Base-by-base conservation (phyloP, 1,139 yeast genomes). In the Geotrichum aggregatum region DNA sequence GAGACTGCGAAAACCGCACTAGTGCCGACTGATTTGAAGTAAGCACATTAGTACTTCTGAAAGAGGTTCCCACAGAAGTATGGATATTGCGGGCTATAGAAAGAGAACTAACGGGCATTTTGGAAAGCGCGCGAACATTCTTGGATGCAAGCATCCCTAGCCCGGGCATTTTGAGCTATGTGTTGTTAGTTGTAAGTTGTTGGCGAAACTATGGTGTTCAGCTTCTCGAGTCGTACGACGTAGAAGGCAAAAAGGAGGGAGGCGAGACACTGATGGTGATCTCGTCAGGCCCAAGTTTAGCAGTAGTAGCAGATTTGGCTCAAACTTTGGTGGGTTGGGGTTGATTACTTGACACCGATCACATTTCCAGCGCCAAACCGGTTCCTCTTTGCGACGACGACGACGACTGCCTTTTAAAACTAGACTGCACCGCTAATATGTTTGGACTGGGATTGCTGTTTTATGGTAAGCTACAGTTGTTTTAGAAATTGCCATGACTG, bases 381-480 rank as follows among this genome's bases (percentile, higher is more conserved):
- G n/a, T n/a, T n/a, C n/a, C n/a, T n/a, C n/a, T n/a, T n/a, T n/a
- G n/a, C 28, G 28, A 24, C 28, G 28, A 24, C 28, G 28, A 24
- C 28, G 28, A 24, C 28, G 28, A 24, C 28, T 5, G 8, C 28
- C n/a, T n/a, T n/a, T n/a, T n/a, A 35, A 35, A 38, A 19, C 41
- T 7, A 13, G 41, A 38, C 41, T 7, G 28, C 24, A 26, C 2
- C 26, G 21, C 21, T 39, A 31, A 14, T n/a, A 38, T 84, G 81
- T 85, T 85, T 69, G 92, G 92, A 35, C 70, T 85, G 47, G 92
- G 92, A 19, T 76, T 79, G 59, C 69, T 85, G 42, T 76, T 83
- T 59, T 85, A 84, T 67, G 74, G 81, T 76, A 62, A 43, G 78
- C 63, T 22, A 30, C 31, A n/a, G 11, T 8, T 7, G 18, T 41